Evolutionary conservation across 306 rosid genomes (phyloP).

Genomic region (Cucumis melo): DNA sequence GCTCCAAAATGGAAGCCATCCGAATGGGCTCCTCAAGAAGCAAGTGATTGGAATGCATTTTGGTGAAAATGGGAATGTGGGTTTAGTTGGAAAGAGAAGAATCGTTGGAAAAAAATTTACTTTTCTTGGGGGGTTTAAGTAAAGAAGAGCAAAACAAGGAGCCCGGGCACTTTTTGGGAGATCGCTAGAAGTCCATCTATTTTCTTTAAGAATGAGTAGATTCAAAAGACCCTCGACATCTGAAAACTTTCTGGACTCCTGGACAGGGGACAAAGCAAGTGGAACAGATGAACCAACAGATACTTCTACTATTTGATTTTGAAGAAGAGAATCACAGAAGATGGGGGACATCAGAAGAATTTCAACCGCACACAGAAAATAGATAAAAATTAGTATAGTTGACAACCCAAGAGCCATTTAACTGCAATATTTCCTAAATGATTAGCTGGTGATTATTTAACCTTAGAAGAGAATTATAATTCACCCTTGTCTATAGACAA

Average conservation of each 20-base stretch:
- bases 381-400: not conserved
- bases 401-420: not conserved
- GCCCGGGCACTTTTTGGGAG: constrained; percentile 6
- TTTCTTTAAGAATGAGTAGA: constrained; percentile 5
- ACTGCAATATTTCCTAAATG: not conserved
- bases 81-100: not conserved
- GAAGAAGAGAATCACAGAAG: not conserved
- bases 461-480: not conserved
- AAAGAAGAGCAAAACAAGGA: not conserved
- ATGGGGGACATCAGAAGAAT: not conserved
- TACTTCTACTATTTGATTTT: too few relatives aligned
- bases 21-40: constrained; percentile 89
- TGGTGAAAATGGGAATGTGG: too few relatives aligned
- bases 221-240: constrained; percentile 9
- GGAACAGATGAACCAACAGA: too few relatives aligned
- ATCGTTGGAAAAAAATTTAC: too few relatives aligned
- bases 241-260: too few relatives aligned
- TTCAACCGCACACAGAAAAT: not conserved
- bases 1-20: constrained; percentile 86
- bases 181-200: not conserved
- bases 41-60: constrained; percentile 77
- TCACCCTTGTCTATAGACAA: not conserved
- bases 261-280: too few relatives aligned
- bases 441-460: not conserved
- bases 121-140: not conserved